A percentile compares a stretch with the other conserved stretches of the same genome.
Evolutionary conservation across 2,329 filamentous ascomycete species (phyloP).

Genomic region (Pseudogymnoascus sp.): DNA sequence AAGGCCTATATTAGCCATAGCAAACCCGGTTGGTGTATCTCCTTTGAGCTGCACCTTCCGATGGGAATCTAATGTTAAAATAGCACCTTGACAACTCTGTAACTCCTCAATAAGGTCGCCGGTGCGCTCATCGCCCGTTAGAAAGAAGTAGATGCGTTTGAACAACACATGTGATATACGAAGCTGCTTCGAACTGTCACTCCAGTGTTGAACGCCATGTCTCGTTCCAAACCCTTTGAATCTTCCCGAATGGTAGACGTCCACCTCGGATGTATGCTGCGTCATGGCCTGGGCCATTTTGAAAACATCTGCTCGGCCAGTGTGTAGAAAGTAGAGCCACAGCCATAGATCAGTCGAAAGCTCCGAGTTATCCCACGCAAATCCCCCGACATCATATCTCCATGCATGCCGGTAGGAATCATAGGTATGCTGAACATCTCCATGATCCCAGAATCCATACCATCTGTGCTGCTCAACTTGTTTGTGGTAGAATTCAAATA

Average conservation of each 20-base stretch:
- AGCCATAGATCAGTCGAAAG: slow-evolving; percentile 54
- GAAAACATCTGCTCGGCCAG: slow-evolving; percentile 48
- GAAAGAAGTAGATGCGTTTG: slow-evolving; percentile 27
- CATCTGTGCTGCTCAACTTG: slow-evolving; percentile 50
- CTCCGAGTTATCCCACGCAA: slow-evolving; percentile 58
- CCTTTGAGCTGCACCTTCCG: slow-evolving; percentile 4
- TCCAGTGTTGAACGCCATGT: slow-evolving; percentile 54
- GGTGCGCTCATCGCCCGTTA: slow-evolving; percentile 32
- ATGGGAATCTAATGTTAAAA: slow-evolving; percentile 8
- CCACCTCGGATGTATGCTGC: slow-evolving; percentile 52
- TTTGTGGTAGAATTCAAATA: slow-evolving; percentile 46
- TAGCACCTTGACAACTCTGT: not conserved
- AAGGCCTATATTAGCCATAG: slow-evolving; percentile 8
- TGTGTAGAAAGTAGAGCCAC: slow-evolving; percentile 54
- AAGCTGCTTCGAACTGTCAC: slow-evolving; percentile 53
- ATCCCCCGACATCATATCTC: slow-evolving; percentile 56
- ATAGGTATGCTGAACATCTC: slow-evolving; percentile 56
- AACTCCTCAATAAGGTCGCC: slow-evolving; percentile 45
- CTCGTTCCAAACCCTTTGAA: slow-evolving; percentile 53
- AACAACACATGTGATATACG: slow-evolving; percentile 52
- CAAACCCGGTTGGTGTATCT: not conserved
- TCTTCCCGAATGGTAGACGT: slow-evolving; percentile 51
- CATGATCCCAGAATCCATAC: slow-evolving; percentile 57
- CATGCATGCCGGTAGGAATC: slow-evolving; percentile 50
- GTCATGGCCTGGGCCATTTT: slow-evolving; percentile 50